Base-by-base conservation (phyloP, 2,329 filamentous ascomycete species). In the Neocatenulostroma microsporum region DNA sequence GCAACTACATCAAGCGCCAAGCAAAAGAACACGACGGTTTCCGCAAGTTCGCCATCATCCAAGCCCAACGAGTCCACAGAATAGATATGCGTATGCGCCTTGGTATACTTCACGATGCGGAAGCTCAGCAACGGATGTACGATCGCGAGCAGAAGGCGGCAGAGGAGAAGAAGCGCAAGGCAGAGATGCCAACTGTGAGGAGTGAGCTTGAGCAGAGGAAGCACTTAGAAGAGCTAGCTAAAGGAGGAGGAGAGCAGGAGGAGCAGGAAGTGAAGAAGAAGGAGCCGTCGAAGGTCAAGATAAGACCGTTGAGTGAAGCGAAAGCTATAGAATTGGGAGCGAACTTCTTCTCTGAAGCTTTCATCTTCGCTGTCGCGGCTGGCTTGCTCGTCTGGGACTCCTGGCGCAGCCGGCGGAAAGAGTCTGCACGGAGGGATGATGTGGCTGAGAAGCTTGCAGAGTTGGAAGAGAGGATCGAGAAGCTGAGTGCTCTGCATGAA, bases 311-410 rank as follows among this genome's bases (percentile, higher is more conserved):
- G 9, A 75, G 74, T 3, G 79, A 83, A 53, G 69, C 73, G 10
- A 80, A 81, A 49, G 78, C 78, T 0, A 82, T 83, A 37, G 78
- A 83, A 52, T 72, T 73, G 24, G 79, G 78, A 3, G 79, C 78
- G 3, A 82, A 78, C 44, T 82, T 83, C 50, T 78, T 80, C 32
- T 76, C 75, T 21, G 78, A 83, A 51, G 62, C 73, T 0, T 83
- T 83, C 52, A 67, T 83, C 25, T 82, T 82, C 48, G 49, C 69
- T 3, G 79, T 82, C 10, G 79, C 74, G 2, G 76, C 74, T 5
- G 64, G 72, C 0, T 58, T 82, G 41, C 76, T 83, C 29, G 56
- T 82, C 0, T 75, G 75, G 36, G 78, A 83, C 50, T 70, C 72
- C 14, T 76, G 70, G 68, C 62, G 78, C 37, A 72, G 73, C 19